Conservation (phyloP, 2,329 filamentous ascomycete genomes). For the Penicillium frequentans region DNA sequence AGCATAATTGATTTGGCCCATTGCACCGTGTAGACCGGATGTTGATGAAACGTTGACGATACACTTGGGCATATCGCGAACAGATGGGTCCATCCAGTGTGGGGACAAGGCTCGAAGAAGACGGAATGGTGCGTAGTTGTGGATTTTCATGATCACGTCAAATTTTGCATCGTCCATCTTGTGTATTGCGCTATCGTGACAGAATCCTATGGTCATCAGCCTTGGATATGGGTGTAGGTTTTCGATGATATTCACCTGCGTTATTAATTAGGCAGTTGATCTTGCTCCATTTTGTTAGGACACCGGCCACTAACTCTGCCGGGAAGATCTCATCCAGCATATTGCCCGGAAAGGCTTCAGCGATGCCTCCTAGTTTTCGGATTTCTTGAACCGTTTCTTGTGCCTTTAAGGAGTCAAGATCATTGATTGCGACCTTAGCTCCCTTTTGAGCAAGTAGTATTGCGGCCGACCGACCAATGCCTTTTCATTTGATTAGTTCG, state of each 20-base stretch:
- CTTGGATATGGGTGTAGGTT: background rate
- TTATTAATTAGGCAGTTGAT: conserved; percentile 14
- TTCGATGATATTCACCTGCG: conserved; percentile 4
- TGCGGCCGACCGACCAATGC: conserved; percentile 11
- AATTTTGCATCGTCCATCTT: conserved; percentile 14
- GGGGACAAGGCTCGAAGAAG: conserved; percentile 51
- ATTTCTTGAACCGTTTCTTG: conserved; percentile 1
- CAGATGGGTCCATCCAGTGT: conserved; percentile 48
- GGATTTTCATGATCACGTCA: conserved; percentile 52
- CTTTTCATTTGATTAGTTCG: background rate
- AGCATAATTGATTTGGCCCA: conserved; percentile 56
- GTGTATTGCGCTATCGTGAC: conserved; percentile 15
- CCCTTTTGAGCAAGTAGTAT: conserved; percentile 8
- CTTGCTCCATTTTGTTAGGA: conserved; percentile 6
- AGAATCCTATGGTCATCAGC: conserved; percentile 5
- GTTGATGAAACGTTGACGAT: conserved; percentile 57
- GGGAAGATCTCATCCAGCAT: background rate
- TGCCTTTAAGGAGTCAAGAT: conserved; percentile 9
- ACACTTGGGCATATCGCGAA: conserved; percentile 17
- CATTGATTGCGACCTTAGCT: conserved; percentile 9
- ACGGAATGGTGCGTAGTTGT: conserved; percentile 56
- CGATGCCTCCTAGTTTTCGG: background rate
- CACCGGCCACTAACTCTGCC: background rate
- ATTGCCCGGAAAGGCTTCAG: background rate
- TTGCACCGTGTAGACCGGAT: conserved; percentile 53